Percentiles rank a stretch among this genome's conserved stretches.
phyloP scores from a whole-genome alignment of 2,329 filamentous ascomycete genomes.

The Neurospora sp. region DNA sequence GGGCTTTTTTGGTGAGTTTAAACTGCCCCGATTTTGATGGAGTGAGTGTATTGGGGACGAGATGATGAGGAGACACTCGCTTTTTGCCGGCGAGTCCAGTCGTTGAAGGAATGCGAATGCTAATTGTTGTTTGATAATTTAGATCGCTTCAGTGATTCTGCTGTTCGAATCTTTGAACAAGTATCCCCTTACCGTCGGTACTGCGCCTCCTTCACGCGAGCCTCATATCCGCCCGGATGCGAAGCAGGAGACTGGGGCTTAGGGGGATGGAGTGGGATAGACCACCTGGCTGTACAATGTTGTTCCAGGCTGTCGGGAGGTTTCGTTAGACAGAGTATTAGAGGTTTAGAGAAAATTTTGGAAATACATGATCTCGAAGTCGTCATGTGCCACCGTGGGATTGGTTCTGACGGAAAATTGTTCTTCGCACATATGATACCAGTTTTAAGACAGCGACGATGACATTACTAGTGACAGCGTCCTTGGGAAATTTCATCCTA shows the following conservation, averaged over 20 bases:
- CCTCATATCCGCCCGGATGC: background rate
- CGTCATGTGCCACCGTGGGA: background rate
- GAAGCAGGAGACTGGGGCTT: background rate
- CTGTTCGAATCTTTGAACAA: constrained; percentile 26
- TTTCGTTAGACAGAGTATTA: background rate
- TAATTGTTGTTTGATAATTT: background rate
- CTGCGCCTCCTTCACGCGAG: background rate
- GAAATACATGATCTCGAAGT: background rate
- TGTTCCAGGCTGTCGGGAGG: background rate
- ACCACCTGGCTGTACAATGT: background rate
- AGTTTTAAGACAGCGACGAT: background rate
- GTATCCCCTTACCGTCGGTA: constrained; percentile 19
- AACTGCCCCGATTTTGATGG: too few relatives aligned
- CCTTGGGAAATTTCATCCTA: background rate
- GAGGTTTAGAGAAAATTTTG: background rate
- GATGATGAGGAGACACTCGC: background rate
- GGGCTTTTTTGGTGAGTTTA: constrained; percentile 34
- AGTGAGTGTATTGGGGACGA: background rate
- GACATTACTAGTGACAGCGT: background rate
- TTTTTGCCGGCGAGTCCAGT: background rate
- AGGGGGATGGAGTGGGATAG: background rate
- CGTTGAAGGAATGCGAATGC: background rate
- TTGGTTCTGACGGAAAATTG: background rate
- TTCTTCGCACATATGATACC: background rate
- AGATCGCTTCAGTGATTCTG: constrained; percentile 24